Conservation (phyloP, 2,329 filamentous ascomycete genomes). For the Didymella lethalis region DNA sequence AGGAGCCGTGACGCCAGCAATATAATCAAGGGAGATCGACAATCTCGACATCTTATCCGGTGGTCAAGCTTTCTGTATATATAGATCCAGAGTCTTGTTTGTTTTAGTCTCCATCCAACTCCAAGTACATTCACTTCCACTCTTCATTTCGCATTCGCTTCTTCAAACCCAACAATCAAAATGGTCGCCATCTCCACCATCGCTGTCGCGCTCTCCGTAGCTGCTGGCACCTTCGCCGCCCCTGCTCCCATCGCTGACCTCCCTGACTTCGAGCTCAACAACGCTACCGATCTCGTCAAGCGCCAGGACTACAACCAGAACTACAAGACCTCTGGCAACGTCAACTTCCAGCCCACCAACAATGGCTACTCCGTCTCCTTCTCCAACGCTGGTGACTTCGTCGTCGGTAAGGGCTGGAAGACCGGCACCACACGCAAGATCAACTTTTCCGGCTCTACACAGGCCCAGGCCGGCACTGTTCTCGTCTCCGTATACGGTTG, state of each 20-base stretch:
- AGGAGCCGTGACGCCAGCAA: neutral
- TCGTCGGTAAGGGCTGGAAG: conserved; percentile 46
- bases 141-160: neutral
- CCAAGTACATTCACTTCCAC: neutral
- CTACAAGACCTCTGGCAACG: conserved; percentile 45
- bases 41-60: conserved; percentile 13
- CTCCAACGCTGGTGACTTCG: conserved; percentile 42
- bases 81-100: conserved; percentile 25
- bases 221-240: conserved; percentile 33
- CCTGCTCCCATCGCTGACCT: conserved; percentile 31
- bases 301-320: conserved; percentile 48
- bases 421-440: conserved; percentile 41
- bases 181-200: conserved; percentile 42
- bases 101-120: neutral
- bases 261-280: conserved; percentile 41
- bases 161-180: conserved; percentile 1
- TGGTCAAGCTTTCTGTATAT: conserved; percentile 25
- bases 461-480: conserved; percentile 35
- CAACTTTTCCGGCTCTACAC: conserved; percentile 41
- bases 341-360: conserved; percentile 37
- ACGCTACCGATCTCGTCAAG: conserved; percentile 23
- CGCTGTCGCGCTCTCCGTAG: conserved; percentile 31
- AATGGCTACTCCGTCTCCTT: conserved; percentile 43
- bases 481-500: conserved; percentile 61
- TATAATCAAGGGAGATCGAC: conserved; percentile 6